Base-by-base conservation (phyloP, 2,329 filamentous ascomycete species). In the Pseudopithomyces chartarum region DNA sequence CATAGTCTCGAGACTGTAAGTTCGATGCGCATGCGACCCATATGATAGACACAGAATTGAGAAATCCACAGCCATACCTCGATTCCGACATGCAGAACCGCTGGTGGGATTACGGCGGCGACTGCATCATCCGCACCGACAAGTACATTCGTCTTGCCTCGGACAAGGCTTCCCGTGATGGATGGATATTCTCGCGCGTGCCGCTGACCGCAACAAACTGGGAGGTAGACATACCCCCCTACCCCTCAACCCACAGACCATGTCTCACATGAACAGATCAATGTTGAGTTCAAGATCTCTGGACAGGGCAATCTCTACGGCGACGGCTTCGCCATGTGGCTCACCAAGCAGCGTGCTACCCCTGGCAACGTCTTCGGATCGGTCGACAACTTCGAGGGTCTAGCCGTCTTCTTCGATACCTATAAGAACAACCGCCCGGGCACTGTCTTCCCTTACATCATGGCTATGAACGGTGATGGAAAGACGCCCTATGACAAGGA, bases 391-490 rank as follows among this genome's bases (percentile, higher is more conserved):
- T 99, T 98, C 68, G 94, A 99, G 76, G 95, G 95, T 4, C 84
- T 99, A 45, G 95, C 92, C 53, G 85, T 99, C 77, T 98, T 97
- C 81, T 86, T 99, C 80, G 95, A 99, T 76, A 99, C 95, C 43
- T 99, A 99, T 84, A 99, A 99, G 87, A 99, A 99, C 82, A 97
- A 97, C 81, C 88, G 95, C 13, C 94, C 95, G 0, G 95, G 95
- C 42, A 90, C 92, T 40, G 90, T 97, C 45, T 99, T 99, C 79
- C 95, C 95, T 49, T 97, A 97, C 73, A 90, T 99, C 70, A 97
- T 98, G 93, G 94, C 93, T 61, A 98, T 98, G 95, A 83, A 92
- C 65, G 95, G 95, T 58, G 95, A 99, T 75, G 94, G 95, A 60
- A 82, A 92, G 73, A 96, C 90, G 6, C 75, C 82, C 13, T 99